Evolutionary conservation across 768 basidiomycete genomes (phyloP), one percentile per base, ranked within the genome.

Genomic region (Termitomyces sp.): DNA sequence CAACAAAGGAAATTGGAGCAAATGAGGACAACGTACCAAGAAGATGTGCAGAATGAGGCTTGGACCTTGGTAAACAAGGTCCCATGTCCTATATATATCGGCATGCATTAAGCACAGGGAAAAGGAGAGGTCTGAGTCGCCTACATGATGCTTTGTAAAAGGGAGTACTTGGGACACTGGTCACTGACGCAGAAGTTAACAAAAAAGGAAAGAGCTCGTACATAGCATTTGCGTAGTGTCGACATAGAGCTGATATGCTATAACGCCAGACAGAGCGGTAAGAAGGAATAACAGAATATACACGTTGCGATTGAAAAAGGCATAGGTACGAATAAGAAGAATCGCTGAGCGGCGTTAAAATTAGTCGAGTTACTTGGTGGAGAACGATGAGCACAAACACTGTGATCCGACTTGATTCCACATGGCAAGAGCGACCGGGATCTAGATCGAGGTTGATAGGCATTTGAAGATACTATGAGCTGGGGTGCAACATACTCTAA

Each of bases 351-450:
- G 61, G 62, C 62, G 55, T 59, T 36, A 61, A 60, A 59, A 46
- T 31, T 27, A 41, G 37, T 13, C 7, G 7, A 9, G n/a, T 41
- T 26, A 39, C 8, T 36, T 36, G 13, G 46, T 9, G 42, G 57
- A 57, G 55, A 58, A 58, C 24, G 31, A 56, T 34, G 18, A 41
- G 22, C 37, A 72, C 78, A 59, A 60, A 86, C 87, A 85, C 74
- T 91, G 87, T 47, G 88, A 88, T 46, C 87, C 85, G 55, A 90
- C 88, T 80, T 91, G 90, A 64, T 92, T 92, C 88, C 88, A 91
- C 84, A 90, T 87, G 18, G 88, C 88, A 49, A 92, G 78, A 6
- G 85, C 85, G 56, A 91, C 90, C 5, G 90, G 90, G 53, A 90
- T 83, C 89, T 91, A 56, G 52, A 47, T 20, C 49, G 39, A 44